These are phyloP conservation scores for Myriosclerotinia curreyana DNA, from an alignment of 2,329 filamentous ascomycete species.

Conservation along the genomic window DNA sequence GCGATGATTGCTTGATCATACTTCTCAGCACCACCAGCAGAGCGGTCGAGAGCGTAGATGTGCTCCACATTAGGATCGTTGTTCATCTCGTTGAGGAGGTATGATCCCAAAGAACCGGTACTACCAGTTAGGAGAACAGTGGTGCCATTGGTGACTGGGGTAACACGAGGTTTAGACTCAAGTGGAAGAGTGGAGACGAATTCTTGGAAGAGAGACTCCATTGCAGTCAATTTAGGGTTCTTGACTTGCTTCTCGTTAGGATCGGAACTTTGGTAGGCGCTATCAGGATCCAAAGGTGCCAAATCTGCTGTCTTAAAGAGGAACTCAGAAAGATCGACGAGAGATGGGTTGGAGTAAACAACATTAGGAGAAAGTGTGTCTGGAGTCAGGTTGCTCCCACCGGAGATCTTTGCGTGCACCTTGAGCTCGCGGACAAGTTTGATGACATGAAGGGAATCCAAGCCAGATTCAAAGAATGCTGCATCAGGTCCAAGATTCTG, in stretches of 20 bases:
- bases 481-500: slow-evolving; percentile 19
- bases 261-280: slow-evolving; percentile 22
- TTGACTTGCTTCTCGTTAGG: slow-evolving; percentile 10
- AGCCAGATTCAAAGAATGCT: slow-evolving; percentile 25
- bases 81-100: slow-evolving; percentile 44
- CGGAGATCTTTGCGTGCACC: slow-evolving; percentile 22
- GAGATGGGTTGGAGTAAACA: slow-evolving; percentile 23
- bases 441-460: slow-evolving; percentile 28
- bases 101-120: slow-evolving; percentile 49
- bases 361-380: slow-evolving; percentile 18
- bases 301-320: slow-evolving; percentile 22
- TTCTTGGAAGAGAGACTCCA: slow-evolving; percentile 22
- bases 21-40: slow-evolving; percentile 40
- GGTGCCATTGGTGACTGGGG: slow-evolving; percentile 6
- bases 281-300: slow-evolving; percentile 17
- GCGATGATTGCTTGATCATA: slow-evolving; percentile 41
- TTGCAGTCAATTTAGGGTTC: slow-evolving; percentile 16
- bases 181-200: slow-evolving; percentile 23
- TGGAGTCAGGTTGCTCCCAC: slow-evolving; percentile 18
- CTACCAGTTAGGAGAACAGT: slow-evolving; percentile 46
- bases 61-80: slow-evolving; percentile 41
- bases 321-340: slow-evolving; percentile 21
- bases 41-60: slow-evolving; percentile 49
- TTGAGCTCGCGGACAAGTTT: slow-evolving; percentile 23
- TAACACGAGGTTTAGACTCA: slow-evolving; percentile 2